Evolutionary conservation across 257 asterid genomes (phyloP).

Genomic region (Pogostemon cablin): DNA sequence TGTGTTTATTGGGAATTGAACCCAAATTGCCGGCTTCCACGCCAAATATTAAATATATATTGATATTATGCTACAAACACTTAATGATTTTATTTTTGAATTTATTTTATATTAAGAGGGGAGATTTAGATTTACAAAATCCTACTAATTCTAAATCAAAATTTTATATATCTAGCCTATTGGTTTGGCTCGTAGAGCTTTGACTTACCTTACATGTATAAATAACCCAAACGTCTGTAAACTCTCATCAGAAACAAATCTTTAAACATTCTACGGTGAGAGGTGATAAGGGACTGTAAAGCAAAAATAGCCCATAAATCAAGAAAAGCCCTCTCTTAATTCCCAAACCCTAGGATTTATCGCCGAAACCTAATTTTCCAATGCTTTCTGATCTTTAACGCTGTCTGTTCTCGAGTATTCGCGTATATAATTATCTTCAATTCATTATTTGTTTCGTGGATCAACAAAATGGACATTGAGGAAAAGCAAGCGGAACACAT

Average conservation of each 20-base stretch:
- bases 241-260: neutral
- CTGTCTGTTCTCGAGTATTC: neutral
- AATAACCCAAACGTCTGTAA: neutral
- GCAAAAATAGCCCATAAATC: neutral
- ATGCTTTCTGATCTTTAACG: neutral
- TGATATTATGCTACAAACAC: no score
- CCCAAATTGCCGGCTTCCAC: no score
- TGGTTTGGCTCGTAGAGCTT: neutral
- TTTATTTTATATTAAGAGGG: no score
- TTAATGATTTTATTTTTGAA: no score
- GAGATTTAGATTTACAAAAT: no score
- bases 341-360: conserved; percentile 31
- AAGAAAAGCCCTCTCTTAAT: conserved; percentile 18
- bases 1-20: no score
- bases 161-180: no score
- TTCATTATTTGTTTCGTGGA: conserved; percentile 17
- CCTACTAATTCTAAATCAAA: no score
- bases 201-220: neutral
- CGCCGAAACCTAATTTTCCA: conserved; percentile 28
- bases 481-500: conserved; percentile 85
- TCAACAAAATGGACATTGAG: conserved; percentile 70
- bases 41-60: no score
- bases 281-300: neutral
- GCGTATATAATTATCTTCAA: neutral
- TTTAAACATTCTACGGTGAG: neutral